Percentiles rank a stretch among this genome's conserved stretches.
phyloP scores from a whole-genome alignment of 2,329 filamentous ascomycete species.

The Aureobasidium sp. region DNA sequence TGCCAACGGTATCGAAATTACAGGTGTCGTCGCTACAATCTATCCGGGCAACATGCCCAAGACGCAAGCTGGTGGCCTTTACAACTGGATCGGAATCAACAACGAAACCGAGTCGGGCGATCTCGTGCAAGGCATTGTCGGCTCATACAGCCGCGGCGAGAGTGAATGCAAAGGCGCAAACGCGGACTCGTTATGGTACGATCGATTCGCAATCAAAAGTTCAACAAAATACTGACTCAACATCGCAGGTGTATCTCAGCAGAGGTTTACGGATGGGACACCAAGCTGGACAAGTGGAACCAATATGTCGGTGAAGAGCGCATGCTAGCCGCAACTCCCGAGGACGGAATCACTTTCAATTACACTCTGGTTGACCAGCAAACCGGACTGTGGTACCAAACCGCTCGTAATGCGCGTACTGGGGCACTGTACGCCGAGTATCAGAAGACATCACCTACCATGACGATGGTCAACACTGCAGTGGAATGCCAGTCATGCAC shows the following conservation, averaged over 20 bases:
- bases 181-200: constrained; percentile 21
- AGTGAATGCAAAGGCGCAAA: constrained; percentile 22
- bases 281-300: constrained; percentile 13
- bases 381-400: constrained; percentile 23
- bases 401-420: constrained; percentile 3
- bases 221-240: not conserved
- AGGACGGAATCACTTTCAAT: constrained; percentile 23
- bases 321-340: constrained; percentile 21
- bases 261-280: constrained; percentile 23
- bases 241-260: constrained; percentile 21
- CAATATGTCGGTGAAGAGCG: constrained; percentile 23
- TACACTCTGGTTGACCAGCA: constrained; percentile 24
- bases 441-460: constrained; percentile 3
- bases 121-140: constrained; percentile 20
- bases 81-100: constrained; percentile 25
- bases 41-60: constrained; percentile 24
- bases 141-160: constrained; percentile 21
- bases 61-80: constrained; percentile 23
- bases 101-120: constrained; percentile 23
- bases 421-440: not conserved
- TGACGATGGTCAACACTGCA: constrained; percentile 14
- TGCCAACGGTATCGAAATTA: constrained; percentile 19
- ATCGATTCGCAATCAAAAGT: not conserved
- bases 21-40: constrained; percentile 23
- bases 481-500: constrained; percentile 16